These are phyloP conservation scores for Phytopythium ostracodes DNA, from an alignment of 352 stramenopile genomes.

Conservation along the genomic window DNA sequence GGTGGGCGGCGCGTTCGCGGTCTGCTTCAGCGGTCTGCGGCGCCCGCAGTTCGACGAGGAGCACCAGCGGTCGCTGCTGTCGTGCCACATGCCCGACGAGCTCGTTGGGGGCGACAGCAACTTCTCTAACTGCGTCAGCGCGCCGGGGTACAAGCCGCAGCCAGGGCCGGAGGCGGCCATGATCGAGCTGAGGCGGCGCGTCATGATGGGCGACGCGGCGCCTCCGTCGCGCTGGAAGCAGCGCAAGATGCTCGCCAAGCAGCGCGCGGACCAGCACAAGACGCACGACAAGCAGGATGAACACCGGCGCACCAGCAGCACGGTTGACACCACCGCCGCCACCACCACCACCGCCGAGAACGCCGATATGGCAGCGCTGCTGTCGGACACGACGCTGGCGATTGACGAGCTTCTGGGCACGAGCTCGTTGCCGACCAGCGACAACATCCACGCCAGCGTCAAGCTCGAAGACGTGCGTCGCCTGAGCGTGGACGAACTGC, in stretches of 20 bases:
- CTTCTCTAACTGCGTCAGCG: conserved; percentile 10
- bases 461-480: conserved; percentile 37
- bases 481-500: conserved; percentile 54
- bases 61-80: conserved; percentile 63
- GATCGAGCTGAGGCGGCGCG: conserved; percentile 61
- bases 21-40: conserved; percentile 50
- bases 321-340: conserved; percentile 23
- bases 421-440: conserved; percentile 13
- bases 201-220: conserved; percentile 45
- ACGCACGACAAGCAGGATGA: conserved; percentile 13
- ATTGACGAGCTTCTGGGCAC: conserved; percentile 43
- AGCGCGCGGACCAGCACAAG: not conserved
- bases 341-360: not conserved
- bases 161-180: conserved; percentile 41
- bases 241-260: conserved; percentile 29
- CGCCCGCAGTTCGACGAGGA: conserved; percentile 69
- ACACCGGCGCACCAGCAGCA: conserved; percentile 6
- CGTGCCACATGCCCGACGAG: conserved; percentile 40
- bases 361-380: conserved; percentile 19
- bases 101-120: conserved; percentile 29
- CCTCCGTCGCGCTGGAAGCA: conserved; percentile 34
- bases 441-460: conserved; percentile 20
- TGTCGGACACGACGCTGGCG: conserved; percentile 44
- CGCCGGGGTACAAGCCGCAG: not conserved
- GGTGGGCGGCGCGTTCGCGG: conserved; percentile 18